Base-by-base conservation (phyloP, 768 basidiomycete species). In the Aureoboletus auriporus region DNA sequence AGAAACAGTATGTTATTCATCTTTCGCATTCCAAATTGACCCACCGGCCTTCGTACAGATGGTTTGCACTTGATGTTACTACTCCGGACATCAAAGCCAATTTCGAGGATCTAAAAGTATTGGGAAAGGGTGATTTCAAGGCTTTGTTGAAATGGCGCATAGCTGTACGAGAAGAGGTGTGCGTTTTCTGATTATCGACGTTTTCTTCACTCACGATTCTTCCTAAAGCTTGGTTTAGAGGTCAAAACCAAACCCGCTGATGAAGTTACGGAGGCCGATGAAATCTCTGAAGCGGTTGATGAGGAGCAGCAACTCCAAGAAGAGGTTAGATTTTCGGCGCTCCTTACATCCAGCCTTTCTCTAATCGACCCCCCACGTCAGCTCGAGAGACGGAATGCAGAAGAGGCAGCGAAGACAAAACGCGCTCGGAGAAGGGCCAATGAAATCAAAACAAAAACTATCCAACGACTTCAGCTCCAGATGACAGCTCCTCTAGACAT, bases 401-500 rank as follows among this genome's bases (percentile, higher is more conserved):
- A 91, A 69, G 84, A 80, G 28, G 74, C 77, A 35, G 79, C 84
- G 27, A 81, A 84, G 40, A 65, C 78, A 35, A 93, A 92, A 65
- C 85, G 89, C 8, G 88, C 91, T 57, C 79, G 89, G 45, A 80
- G 93, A 46, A 79, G 83, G 31, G 82, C 85, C 2, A 97, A 97
- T 68, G 96, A 98, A 71, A 74, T 89, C 61, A 91, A 89, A 69
- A 75, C 79, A 27, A 82, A 86, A 55, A 89, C 92, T 1, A 84
- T 98, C 35, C 90, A 92, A 62, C 86, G 94, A 44, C 88, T 98
- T 82, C 96, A 98, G 64, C 76, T 98, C 39, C 86, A 90, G 62
- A 99, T 99, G 96, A 90, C 89, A 11, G 92, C 93, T 16, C 96
- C 96, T n/a, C 72, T 94, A 56, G 96, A 97, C 58, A 93, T 98